These are phyloP conservation scores for Erysimum cheiri DNA, from an alignment of 441 rosid species.

Conservation along the genomic window DNA sequence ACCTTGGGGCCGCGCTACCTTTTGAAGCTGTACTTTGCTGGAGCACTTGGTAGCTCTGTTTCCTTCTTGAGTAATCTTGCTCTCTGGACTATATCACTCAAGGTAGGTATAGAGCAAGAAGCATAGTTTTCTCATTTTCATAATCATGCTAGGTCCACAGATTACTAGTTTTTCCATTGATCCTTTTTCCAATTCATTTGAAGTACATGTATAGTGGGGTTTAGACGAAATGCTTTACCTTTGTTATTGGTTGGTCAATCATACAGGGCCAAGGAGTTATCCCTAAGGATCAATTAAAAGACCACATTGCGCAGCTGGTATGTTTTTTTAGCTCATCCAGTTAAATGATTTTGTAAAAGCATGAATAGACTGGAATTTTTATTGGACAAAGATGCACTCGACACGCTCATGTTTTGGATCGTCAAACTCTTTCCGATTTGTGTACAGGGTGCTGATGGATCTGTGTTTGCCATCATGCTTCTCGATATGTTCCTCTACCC, in stretches of 20 bases:
- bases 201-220: neutral
- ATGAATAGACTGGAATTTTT: constrained; percentile 7
- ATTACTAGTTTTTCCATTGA: neutral
- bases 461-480: constrained; percentile 83
- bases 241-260: constrained; percentile 20
- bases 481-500: constrained; percentile 82
- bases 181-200: neutral
- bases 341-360: constrained; percentile 7
- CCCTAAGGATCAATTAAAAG: constrained; percentile 53
- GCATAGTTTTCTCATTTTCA: neutral
- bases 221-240: neutral
- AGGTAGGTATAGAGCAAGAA: constrained; percentile 66
- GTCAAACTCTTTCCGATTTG: constrained; percentile 18
- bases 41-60: constrained; percentile 77
- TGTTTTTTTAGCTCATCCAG: constrained; percentile 29
- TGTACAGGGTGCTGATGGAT: constrained; percentile 78
- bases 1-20: constrained; percentile 65
- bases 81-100: constrained; percentile 48
- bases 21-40: constrained; percentile 77
- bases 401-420: constrained; percentile 2
- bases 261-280: constrained; percentile 52
- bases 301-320: constrained; percentile 50
- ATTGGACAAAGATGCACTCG: constrained; percentile 1
- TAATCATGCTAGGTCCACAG: constrained; percentile 16
- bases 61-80: constrained; percentile 65